Base-by-base conservation (phyloP, 73 alveolate genomes). In the Uronychia setigera region DNA sequence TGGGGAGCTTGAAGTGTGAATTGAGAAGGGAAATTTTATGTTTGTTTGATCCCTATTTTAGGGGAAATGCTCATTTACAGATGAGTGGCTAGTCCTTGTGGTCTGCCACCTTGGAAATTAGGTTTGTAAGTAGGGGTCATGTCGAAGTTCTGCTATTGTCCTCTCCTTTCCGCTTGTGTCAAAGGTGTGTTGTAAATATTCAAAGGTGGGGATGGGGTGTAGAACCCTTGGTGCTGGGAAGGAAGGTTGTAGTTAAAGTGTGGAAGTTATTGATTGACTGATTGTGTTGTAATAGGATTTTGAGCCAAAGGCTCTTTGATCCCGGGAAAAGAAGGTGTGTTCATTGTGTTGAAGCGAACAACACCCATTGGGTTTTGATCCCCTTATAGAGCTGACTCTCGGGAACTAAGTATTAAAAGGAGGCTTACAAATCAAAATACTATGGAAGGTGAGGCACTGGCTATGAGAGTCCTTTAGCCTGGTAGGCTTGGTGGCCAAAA, bases 281-380 rank as follows among this genome's bases (percentile, higher is more conserved):
- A 19, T 46, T 46, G 67, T 5, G 5, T 5, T 46, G n/a, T 46
- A 11, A 11, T 5, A 46, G 67, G 67, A 46, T 46, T 11, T 19
- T 46, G 67, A 46, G 67, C 67, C 19, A 11, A 19, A 19, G 67
- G 67, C 67, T 46, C 67, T 11, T 46, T 5, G n/a, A 46, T 46
- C 67, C 67, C 67, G 67, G 67, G 67, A 46, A 46, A 46, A 46
- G 67, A 46, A 46, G 67, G n/a, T n/a, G n/a, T n/a, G n/a, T n/a
- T n/a, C n/a, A n/a, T n/a, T n/a, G n/a, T n/a, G n/a, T n/a, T n/a
- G n/a, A n/a, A n/a, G n/a, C n/a, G n/a, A n/a, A n/a, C n/a, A n/a
- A n/a, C n/a, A n/a, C n/a, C n/a, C n/a, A n/a, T n/a, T n/a, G n/a
- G n/a, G n/a, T n/a, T n/a, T n/a, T n/a, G n/a, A n/a, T n/a, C n/a